phyloP scores from a whole-genome alignment of 2,329 filamentous ascomycete species.

The Fonsecaea nubica region DNA sequence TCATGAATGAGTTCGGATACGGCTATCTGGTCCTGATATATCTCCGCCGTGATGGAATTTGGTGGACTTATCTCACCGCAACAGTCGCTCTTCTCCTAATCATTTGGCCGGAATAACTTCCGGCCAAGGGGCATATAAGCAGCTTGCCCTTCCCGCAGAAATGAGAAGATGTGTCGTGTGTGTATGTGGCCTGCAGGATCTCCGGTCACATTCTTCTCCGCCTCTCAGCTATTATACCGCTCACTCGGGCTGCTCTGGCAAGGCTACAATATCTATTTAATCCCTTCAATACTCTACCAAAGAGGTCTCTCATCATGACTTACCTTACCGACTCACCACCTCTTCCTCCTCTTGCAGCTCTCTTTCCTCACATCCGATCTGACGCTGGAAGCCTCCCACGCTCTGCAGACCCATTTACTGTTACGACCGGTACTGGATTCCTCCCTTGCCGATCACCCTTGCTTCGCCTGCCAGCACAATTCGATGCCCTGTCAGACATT shows the following conservation, averaged over 20 bases:
- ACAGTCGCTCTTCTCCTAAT: conserved; percentile 40
- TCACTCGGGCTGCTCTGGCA: neutral
- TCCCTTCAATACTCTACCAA: neutral
- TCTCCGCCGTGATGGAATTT: neutral
- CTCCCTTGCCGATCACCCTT: conserved; percentile 51
- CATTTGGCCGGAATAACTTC: conserved; percentile 38
- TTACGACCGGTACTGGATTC: conserved; percentile 56
- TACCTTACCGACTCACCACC: conserved; percentile 37
- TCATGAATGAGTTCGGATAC: neutral
- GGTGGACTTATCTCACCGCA: neutral
- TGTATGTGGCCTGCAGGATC: neutral
- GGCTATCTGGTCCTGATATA: neutral
- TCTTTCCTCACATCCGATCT: conserved; percentile 54
- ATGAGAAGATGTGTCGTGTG: neutral
- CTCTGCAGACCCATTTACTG: conserved; percentile 55
- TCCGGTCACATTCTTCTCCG: neutral
- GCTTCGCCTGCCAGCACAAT: conserved; percentile 70
- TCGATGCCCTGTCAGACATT: conserved; percentile 73
- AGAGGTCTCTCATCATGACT: conserved; percentile 19
- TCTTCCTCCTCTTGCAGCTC: conserved; percentile 47
- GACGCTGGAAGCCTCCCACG: conserved; percentile 50
- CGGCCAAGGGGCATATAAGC: conserved; percentile 39
- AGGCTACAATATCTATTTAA: neutral
- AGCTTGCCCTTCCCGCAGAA: conserved; percentile 1
- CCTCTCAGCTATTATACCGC: neutral